phyloP scores from a whole-genome alignment of 306 rosid species.

The Dryas octopetala region DNA sequence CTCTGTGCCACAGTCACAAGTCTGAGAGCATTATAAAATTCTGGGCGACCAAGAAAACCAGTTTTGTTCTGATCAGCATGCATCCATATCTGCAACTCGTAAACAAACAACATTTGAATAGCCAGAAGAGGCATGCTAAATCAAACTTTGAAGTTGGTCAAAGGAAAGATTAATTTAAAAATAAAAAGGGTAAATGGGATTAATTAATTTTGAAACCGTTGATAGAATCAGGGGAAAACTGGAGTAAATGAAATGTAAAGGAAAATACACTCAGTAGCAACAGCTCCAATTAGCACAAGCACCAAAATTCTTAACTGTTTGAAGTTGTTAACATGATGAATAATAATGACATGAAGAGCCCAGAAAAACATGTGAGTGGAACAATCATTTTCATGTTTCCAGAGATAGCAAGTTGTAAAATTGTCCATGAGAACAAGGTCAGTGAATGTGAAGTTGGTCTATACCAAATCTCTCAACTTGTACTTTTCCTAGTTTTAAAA shows the following conservation, averaged over 20 bases:
- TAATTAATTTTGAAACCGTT: not conserved
- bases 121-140: constrained; percentile 17
- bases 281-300: not conserved
- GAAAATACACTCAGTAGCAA: not conserved
- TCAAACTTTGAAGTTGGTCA: constrained; percentile 5
- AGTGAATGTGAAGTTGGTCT: not conserved
- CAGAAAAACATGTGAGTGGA: not conserved
- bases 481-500: not conserved
- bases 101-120: constrained; percentile 16
- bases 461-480: not conserved
- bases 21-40: constrained; percentile 88
- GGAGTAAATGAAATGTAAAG: not conserved
- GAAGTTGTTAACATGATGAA: not conserved
- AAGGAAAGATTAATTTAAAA: not conserved
- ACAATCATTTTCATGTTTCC: not conserved
- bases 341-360: not conserved
- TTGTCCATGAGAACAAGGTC: not conserved
- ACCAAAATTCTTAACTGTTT: not conserved
- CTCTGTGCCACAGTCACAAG: constrained; percentile 96
- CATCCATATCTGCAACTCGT: constrained; percentile 74
- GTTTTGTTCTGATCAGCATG: constrained; percentile 88
- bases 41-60: constrained; percentile 81
- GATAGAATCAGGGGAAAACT: not conserved
- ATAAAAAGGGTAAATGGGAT: not conserved
- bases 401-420: not conserved